Evolutionary conservation across 2,329 filamentous ascomycete species (phyloP).

Genomic region (Oidium heveae): DNA sequence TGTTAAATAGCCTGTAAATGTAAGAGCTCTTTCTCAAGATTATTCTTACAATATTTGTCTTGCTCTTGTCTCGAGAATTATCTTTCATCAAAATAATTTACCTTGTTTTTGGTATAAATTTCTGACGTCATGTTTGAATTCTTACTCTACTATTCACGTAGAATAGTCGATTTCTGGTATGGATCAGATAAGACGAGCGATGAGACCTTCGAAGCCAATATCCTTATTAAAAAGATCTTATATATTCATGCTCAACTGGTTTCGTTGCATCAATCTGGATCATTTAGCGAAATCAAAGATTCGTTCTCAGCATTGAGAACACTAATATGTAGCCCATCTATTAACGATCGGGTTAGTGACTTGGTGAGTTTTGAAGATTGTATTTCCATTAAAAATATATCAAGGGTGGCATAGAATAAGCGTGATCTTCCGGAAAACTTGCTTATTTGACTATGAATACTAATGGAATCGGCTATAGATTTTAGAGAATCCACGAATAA

Average conservation of each 20-base stretch:
- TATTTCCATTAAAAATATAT: too few relatives aligned
- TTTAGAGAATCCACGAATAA: slow-evolving; percentile 13
- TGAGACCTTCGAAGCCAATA: background rate
- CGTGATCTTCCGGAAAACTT: too few relatives aligned
- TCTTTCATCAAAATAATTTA: too few relatives aligned
- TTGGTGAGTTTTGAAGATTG: background rate
- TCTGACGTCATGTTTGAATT: background rate
- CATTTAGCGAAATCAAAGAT: slow-evolving; percentile 13
- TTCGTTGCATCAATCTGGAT: slow-evolving; percentile 8
- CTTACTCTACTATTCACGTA: background rate
- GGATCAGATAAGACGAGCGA: background rate
- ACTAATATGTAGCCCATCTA: slow-evolving; percentile 13
- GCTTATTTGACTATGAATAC: too few relatives aligned
- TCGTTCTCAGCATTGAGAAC: slow-evolving; percentile 17
- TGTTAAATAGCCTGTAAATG: too few relatives aligned
- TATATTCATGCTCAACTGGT: background rate
- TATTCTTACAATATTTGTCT: too few relatives aligned
- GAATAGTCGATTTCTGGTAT: background rate
- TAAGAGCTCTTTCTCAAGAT: too few relatives aligned
- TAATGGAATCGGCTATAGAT: background rate
- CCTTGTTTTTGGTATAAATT: too few relatives aligned
- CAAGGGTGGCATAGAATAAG: too few relatives aligned
- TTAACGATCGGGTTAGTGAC: slow-evolving; percentile 1
- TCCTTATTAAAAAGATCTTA: background rate
- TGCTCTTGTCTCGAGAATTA: too few relatives aligned